A percentile compares a stretch with the other conserved stretches of the same genome.
Evolutionary conservation across 768 basidiomycete genomes (phyloP).

Genomic region (Agaricus sinodeliciosus): DNA sequence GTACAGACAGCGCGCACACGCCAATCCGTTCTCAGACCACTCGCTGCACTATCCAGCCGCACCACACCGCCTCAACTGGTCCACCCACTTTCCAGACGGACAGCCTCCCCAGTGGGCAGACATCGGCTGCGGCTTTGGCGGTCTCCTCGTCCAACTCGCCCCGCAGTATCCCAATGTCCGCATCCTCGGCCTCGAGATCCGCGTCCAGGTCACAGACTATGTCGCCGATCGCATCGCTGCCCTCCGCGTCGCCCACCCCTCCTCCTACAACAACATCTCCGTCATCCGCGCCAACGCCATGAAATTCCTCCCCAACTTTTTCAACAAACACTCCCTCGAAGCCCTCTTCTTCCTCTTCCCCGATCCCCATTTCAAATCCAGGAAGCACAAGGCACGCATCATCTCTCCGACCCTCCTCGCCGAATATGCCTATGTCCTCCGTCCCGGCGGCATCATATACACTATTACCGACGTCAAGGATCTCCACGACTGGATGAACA

Average conservation of each 20-base stretch:
- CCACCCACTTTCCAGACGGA: slow-evolving; percentile 68
- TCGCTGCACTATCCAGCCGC: slow-evolving; percentile 79
- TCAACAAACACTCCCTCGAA: slow-evolving; percentile 81
- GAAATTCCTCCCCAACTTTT: slow-evolving; percentile 98
- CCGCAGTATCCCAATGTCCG: slow-evolving; percentile 87
- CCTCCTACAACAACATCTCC: slow-evolving; percentile 79
- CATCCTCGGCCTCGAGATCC: slow-evolving; percentile 97
- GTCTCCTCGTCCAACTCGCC: slow-evolving; percentile 82
- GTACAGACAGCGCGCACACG: slow-evolving; percentile 79
- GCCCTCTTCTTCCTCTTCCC: slow-evolving; percentile 98
- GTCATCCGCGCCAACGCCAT: slow-evolving; percentile 95
- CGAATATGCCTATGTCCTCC: slow-evolving; percentile 92
- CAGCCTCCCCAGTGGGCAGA: slow-evolving; percentile 91
- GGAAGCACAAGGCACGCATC: slow-evolving; percentile 98
- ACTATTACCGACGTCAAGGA: slow-evolving; percentile 97
- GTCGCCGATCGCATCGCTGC: slow-evolving; percentile 92
- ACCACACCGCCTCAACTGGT: slow-evolving; percentile 77
- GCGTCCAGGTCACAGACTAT: slow-evolving; percentile 93
- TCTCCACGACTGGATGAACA: slow-evolving; percentile 91
- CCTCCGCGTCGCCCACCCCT: slow-evolving; percentile 54
- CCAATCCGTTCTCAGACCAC: slow-evolving; percentile 86
- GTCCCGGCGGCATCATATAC: slow-evolving; percentile 92
- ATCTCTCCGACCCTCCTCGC: slow-evolving; percentile 96
- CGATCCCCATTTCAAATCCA: slow-evolving; percentile 96
- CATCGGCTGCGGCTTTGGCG: slow-evolving; percentile 97